Conservation (phyloP, 2,329 filamentous ascomycete genomes). For the Apiospora saccharicola region DNA sequence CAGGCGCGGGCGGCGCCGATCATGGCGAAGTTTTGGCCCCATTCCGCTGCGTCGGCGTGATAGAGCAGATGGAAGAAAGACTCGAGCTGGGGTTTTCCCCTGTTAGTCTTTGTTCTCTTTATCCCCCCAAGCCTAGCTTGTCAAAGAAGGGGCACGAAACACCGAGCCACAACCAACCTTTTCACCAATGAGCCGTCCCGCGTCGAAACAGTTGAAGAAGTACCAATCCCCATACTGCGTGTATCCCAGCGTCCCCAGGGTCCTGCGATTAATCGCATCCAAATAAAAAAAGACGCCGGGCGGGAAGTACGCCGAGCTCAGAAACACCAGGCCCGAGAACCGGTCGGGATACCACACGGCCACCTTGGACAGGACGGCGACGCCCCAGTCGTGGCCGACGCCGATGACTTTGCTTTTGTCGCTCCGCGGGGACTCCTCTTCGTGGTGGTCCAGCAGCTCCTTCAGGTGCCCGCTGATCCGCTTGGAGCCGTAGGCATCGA, state of each 20-base stretch:
- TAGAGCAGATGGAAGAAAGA: slow-evolving; percentile 27
- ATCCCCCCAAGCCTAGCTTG: background rate
- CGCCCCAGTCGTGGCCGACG: slow-evolving; percentile 44
- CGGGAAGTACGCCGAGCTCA: slow-evolving; percentile 28
- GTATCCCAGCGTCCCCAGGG: slow-evolving; percentile 1
- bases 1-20: slow-evolving; percentile 27
- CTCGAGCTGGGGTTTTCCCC: slow-evolving; percentile 18
- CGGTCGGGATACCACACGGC: slow-evolving; percentile 27
- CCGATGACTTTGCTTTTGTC: slow-evolving; percentile 28
- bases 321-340: slow-evolving; percentile 30
- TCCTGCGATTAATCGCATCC: background rate
- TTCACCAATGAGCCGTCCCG: slow-evolving; percentile 18
- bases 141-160: background rate
- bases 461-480: slow-evolving; percentile 44
- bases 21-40: slow-evolving; percentile 26
- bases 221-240: slow-evolving; percentile 29
- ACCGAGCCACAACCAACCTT: background rate
- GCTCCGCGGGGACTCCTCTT: slow-evolving; percentile 28
- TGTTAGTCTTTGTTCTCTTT: background rate
- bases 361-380: slow-evolving; percentile 23
- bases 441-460: slow-evolving; percentile 42
- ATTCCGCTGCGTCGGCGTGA: slow-evolving; percentile 16
- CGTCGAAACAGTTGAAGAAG: slow-evolving; percentile 28
- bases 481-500: slow-evolving; percentile 40
- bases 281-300: slow-evolving; percentile 7